Conservation (phyloP, 345 rosid species). For the Nephelium lappaceum region DNA sequence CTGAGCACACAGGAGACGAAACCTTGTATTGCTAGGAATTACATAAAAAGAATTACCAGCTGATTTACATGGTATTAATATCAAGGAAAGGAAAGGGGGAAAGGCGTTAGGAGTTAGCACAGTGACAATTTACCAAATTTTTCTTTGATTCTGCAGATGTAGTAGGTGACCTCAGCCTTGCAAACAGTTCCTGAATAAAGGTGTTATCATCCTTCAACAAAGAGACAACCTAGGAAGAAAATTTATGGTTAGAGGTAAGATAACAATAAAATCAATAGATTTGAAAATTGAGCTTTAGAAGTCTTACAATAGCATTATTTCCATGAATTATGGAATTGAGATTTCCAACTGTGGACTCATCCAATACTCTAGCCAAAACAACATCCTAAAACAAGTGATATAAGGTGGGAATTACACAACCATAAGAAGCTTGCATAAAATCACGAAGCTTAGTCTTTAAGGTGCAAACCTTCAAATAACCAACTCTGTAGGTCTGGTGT, state of each 20-base stretch:
- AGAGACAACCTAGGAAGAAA: conserved; percentile 67
- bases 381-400: conserved; percentile 65
- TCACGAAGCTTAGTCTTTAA: conserved; percentile 21
- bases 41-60: not conserved
- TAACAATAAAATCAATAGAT: conserved; percentile 8
- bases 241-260: conserved; percentile 17
- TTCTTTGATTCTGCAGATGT: conserved; percentile 76
- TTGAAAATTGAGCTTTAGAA: conserved; percentile 14
- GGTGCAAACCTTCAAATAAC: conserved; percentile 77
- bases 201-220: conserved; percentile 76
- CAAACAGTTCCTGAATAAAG: conserved; percentile 88
- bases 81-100: not conserved
- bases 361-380: conserved; percentile 88
- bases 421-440: conserved; percentile 17
- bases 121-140: conserved; percentile 69
- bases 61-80: not conserved
- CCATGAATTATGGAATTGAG: conserved; percentile 71
- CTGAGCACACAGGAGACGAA: not conserved
- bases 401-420: conserved; percentile 20
- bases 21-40: not conserved
- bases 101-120: conserved; percentile 9
- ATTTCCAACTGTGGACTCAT: conserved; percentile 66
- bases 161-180: conserved; percentile 62
- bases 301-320: conserved; percentile 80
- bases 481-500: conserved; percentile 86